Base-by-base conservation (phyloP, 441 rosid species). In the Mallotus japonicus region DNA sequence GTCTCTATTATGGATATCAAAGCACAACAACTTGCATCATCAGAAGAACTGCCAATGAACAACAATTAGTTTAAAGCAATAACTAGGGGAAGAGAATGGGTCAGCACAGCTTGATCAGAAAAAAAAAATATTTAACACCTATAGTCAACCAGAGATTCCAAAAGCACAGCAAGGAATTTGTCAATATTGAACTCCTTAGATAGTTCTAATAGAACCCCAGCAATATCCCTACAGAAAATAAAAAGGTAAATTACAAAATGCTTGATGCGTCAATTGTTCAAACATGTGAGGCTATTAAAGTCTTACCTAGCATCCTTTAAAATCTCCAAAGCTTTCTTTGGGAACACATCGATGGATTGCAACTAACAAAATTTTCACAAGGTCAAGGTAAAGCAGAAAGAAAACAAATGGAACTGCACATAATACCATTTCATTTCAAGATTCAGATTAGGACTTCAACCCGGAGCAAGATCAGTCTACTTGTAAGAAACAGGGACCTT, bases 141-240 rank as follows among this genome's bases (percentile, higher is more conserved):
- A 85, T 79, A 76, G 71, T 87, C 88, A 66, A 86, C 84, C 72
- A 96, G 73, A 77, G 97, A 85, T 72, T 80, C 88, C 83, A 96
- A 56, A 76, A 96, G 78, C 74, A 88, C 76, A 59, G 81, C 80
- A 76, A 93, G 80, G 84, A 96, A 96, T 70, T 78, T 90, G 78
- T 92, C 93, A 40, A 90, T 85, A 71, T 89, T 89, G 80, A 90
- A 96, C 81, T 87, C 97, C 79, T 84, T 78, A 22, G 96, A 89
- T 68, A 96, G 78, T 70, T 81, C 92, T 75, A 78, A 72, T 76
- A 96, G 93, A 78, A 91, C 78, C 67, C 79, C 89, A 56, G 87
- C 79, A 65, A 90, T 76, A 81, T 87, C 91, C 87, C 99, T 96
- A 70, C 62, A 75, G 70, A 67, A 72, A 5, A 49, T 56, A 79